Evolutionary conservation across 371 early-diverging fungal species (phyloP), one percentile per base, ranked within the genome.

Genomic region (Dichotomocladium elegans): DNA sequence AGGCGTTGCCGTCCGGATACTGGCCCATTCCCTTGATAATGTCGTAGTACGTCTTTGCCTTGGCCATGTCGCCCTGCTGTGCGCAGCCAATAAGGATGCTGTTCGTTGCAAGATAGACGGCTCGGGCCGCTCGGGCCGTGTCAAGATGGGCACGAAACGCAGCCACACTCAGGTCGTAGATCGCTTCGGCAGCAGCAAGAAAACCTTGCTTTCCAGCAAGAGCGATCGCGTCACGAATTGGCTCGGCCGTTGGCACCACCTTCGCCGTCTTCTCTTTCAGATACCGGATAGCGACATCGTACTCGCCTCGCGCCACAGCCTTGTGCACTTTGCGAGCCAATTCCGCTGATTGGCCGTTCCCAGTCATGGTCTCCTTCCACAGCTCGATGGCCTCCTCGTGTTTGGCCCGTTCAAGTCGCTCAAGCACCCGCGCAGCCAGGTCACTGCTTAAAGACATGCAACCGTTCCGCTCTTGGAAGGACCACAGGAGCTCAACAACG

Each of bases 41-140:
- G 37, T 81, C 74, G 53, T 82, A 80, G 47, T 81, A 78, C 45
- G 67, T 58, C 51, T 80, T 78, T 41, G 84, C 84, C 6, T 70
- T 52, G 1, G 61, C 62, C 77, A 82, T 78, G 29, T 81, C 70
- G 28, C 80, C 77, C 17, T 65, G 66, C 24, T 76, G 77, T n/a
- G 84, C 81, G 53, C 77, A 79, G 5, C 77, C 78, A 51, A 81
- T 77, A 14, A 84, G 48, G 58, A 84, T 74, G 43, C 79, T 80
- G 53, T 84, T 84, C 41, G 67, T 68, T 9, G 64, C 63, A 58
- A 66, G 65, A 29, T 68, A 64, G 19, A 70, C 53, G 1, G 72
- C 74, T 26, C 60, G 53, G 22, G 50, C 53, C 11, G 51, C 50
- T 19, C 56, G 61, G 21, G 47, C 42, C 19, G 54, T 57, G 14